Conservation (phyloP, 257 asterid genomes). For the Eustoma russellianum region DNA sequence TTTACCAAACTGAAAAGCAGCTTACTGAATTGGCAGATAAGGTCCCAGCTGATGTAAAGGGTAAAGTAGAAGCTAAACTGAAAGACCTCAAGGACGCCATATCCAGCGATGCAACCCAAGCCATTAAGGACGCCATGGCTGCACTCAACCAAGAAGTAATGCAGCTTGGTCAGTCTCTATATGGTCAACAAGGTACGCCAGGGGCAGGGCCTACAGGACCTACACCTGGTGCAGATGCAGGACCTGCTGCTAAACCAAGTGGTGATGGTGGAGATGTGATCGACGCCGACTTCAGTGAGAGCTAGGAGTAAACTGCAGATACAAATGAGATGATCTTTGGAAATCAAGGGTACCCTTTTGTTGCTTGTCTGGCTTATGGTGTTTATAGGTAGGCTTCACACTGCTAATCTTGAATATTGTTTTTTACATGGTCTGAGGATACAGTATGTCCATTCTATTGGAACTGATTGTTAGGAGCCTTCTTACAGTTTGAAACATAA, state of each 20-base stretch:
- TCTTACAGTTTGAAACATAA: no score
- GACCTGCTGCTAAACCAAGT: conserved; percentile 19
- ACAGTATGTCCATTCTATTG: no score
- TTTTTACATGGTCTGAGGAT: no score
- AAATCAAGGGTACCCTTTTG: no score
- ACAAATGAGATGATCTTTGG: no score
- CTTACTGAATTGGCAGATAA: conserved; percentile 93
- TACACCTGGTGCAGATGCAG: conserved; percentile 60
- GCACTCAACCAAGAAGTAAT: conserved; percentile 95
- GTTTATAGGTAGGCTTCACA: no score
- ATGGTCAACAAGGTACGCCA: conserved; percentile 79
- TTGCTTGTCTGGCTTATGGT: no score
- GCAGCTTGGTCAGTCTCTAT: conserved; percentile 93
- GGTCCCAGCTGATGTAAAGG: conserved; percentile 83
- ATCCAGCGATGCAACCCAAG: conserved; percentile 70
- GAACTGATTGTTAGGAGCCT: no score
- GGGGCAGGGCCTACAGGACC: conserved; percentile 54
- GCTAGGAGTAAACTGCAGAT: conserved; percentile 23
- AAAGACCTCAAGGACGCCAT: conserved; percentile 85
- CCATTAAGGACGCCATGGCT: conserved; percentile 84
- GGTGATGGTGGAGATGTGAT: conserved; percentile 67
- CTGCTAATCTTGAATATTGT: no score
- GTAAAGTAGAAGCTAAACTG: conserved; percentile 87
- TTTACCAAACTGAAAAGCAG: conserved; percentile 97
- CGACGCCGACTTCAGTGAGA: conserved; percentile 95